Percentiles rank a stretch among this genome's conserved stretches.
These are phyloP conservation scores for Citrus inodora DNA, from an alignment of 345 rosid genomes.

Conservation along the genomic window DNA sequence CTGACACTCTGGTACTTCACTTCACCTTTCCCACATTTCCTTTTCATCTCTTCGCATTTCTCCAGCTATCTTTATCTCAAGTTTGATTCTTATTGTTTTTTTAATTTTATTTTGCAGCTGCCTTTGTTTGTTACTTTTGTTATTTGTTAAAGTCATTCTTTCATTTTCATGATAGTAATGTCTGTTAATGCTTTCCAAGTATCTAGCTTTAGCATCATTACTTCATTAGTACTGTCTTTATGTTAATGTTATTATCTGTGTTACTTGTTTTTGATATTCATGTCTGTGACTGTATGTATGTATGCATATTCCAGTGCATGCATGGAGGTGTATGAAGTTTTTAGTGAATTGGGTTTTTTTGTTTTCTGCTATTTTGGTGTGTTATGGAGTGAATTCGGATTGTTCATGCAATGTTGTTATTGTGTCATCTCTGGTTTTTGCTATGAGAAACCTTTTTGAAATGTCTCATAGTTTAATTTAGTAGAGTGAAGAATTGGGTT, in stretches of 20 bases:
- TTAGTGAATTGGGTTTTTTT: neutral
- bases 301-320: neutral
- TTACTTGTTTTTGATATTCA: neutral
- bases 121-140: neutral
- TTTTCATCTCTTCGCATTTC: neutral
- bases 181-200: neutral
- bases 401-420: neutral
- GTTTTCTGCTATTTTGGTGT: neutral
- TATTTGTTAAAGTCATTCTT: neutral
- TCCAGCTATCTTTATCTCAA: neutral
- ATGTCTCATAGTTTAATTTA: neutral
- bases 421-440: neutral
- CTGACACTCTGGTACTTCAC: conserved; percentile 5
- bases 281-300: neutral
- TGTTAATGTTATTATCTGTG: neutral
- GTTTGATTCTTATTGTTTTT: neutral
- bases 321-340: neutral
- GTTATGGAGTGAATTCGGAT: neutral
- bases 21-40: conserved; percentile 2
- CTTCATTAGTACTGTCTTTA: neutral
- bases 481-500: neutral
- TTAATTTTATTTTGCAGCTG: neutral
- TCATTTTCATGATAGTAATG: neutral
- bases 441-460: neutral
- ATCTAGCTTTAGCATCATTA: neutral